Evolutionary conservation across 768 basidiomycete species (phyloP).

Genomic region (Leccinellum rugosiceps): DNA sequence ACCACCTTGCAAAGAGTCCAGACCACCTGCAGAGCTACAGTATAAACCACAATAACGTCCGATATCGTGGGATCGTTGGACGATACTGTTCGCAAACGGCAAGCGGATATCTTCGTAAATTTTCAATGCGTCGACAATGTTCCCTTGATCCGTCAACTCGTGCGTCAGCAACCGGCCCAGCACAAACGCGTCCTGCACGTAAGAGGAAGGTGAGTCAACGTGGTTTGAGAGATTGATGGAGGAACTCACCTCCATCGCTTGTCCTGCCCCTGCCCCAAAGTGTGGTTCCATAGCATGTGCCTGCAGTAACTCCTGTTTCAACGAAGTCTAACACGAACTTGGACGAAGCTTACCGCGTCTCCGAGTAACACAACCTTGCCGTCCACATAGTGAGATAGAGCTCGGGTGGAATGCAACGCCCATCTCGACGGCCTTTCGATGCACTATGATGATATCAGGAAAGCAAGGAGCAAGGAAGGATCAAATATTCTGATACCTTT

Average conservation of each 20-base stretch:
- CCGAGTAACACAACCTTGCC: slow-evolving; percentile 45
- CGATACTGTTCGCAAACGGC: slow-evolving; percentile 27
- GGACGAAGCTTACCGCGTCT: slow-evolving; percentile 38
- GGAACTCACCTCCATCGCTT: slow-evolving; percentile 44
- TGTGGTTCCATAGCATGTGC: slow-evolving; percentile 48
- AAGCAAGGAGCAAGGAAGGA: too few relatives aligned
- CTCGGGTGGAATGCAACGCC: slow-evolving; percentile 40
- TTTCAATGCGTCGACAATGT: slow-evolving; percentile 28
- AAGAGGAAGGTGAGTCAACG: background rate
- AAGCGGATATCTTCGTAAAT: slow-evolving; percentile 32
- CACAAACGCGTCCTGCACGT: slow-evolving; percentile 28
- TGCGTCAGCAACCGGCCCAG: slow-evolving; percentile 30
- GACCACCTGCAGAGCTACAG: background rate
- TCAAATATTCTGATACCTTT: slow-evolving; percentile 5
- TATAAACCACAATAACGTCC: slow-evolving; percentile 20
- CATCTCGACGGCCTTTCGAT: slow-evolving; percentile 39
- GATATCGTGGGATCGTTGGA: slow-evolving; percentile 11
- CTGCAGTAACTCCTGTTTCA: slow-evolving; percentile 10
- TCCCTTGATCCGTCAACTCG: slow-evolving; percentile 17
- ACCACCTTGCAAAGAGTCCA: background rate
- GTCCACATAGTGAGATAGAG: slow-evolving; percentile 38
- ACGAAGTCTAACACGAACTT: background rate
- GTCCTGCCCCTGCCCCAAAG: slow-evolving; percentile 47
- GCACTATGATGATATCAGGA: slow-evolving; percentile 25
- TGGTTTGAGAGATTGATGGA: slow-evolving; percentile 5